phyloP scores from a whole-genome alignment of 139 green algal genomes.

The Spirogloea muscicola region DNA sequence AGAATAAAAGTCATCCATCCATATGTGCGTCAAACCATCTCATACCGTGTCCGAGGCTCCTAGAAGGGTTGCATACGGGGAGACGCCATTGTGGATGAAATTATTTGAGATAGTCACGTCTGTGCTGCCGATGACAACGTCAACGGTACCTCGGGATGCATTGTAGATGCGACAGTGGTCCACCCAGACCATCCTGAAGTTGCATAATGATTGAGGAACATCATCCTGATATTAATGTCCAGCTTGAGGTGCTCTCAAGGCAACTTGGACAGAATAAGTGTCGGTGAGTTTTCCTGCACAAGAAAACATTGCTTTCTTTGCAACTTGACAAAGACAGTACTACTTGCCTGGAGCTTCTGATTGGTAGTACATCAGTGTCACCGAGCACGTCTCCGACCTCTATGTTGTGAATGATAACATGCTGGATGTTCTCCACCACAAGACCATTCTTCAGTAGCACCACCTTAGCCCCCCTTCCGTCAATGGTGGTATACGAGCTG shows the following conservation, averaged over 20 bases:
- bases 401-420: slow-evolving; percentile 15
- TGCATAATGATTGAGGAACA: too few species aligned
- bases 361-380: slow-evolving; percentile 1
- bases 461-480: neutral
- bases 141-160: neutral
- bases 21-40: too few species aligned
- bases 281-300: too few species aligned
- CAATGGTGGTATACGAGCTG: slow-evolving; percentile 9
- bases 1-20: too few species aligned
- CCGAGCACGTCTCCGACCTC: neutral
- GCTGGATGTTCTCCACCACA: slow-evolving; percentile 1
- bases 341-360: neutral
- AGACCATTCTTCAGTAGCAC: neutral
- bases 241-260: too few species aligned
- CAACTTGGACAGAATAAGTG: too few species aligned
- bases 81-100: slow-evolving; percentile 9
- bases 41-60: too few species aligned
- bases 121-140: neutral
- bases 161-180: slow-evolving; percentile 16
- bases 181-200: slow-evolving; percentile 1
- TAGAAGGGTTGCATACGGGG: too few species aligned
- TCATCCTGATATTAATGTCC: too few species aligned
- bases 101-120: slow-evolving; percentile 1
- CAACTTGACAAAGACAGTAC: too few species aligned
- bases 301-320: too few species aligned